Base-by-base conservation (phyloP, 2,329 filamentous ascomycete genomes). In the Diaporthe sp. region DNA sequence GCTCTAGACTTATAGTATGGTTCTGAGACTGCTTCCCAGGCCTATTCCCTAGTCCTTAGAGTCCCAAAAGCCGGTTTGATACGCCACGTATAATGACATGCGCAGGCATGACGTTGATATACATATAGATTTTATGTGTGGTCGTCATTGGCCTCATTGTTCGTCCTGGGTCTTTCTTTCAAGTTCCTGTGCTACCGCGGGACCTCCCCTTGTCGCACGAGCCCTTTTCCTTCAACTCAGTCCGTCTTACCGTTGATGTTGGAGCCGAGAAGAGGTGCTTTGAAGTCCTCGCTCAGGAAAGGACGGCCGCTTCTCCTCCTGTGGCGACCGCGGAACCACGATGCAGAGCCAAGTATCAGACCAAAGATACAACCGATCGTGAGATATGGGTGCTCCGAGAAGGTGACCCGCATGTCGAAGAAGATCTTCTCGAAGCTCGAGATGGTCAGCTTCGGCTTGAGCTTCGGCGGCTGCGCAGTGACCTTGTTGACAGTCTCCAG, bases 401-500 rank as follows among this genome's bases (percentile, higher is more conserved):
- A 90, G 69, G 87, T 87, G 77, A 88, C 85, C 78, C 89, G 86
- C 71, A 93, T 88, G 79, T 92, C 89, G 77, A 92, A 91, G 84
- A 95, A 94, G 75, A 95, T 85, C 83, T 94, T 93, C 80, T 93
- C 90, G 76, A 96, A 85, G 74, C 89, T 88, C 71, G 91, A 92
- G 74, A 94, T 92, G n/a, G 94, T 95, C 76, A 93, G 91, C 86
- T 96, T 97, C 42, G 93, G 88, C 80, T 90, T 89, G 82, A 97
- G 93, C 81, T 92, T 91, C 61, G 93, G 90, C 66, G 92, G 92
- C 66, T 89, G 90, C 33, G 90, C 87, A 13, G 93, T 90, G 76
- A 95, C 89, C 81, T 94, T 93, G 79, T 90, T 90, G 72, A 96
- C 87, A 19, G 95, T 97, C 84, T 98, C 96, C 76, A 98, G 91